phyloP scores from a whole-genome alignment of 306 rosid species.

The cucumber (Cucumis sativus) region Cucumber_9930_V3 NC_026660.2:25875001-25875500 shows the following conservation, averaged over 20 bases:
- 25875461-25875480: slow-evolving; percentile 85
- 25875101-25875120: not conserved
- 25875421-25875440: slow-evolving; percentile 96
- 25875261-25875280: not conserved
- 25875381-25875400: not conserved
- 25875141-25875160: not conserved
- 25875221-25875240: not conserved
- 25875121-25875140: not conserved
- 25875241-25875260: not conserved
- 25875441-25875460: slow-evolving; percentile 87
- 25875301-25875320: not conserved
- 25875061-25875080: not conserved
- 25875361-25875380: not conserved
- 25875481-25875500: slow-evolving; percentile 55
- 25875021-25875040: not conserved
- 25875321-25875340: not conserved
- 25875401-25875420: slow-evolving; percentile 11
- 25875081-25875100: not conserved
- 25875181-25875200: not conserved
- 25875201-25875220: not conserved
- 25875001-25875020: slow-evolving; percentile 47
- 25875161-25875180: not conserved
- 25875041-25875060: not conserved
- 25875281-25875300: not conserved
- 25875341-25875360: not conserved